These are phyloP conservation scores for Teunomyces funiuensis DNA, from an alignment of 805 yeast genomes.

Conservation along the genomic window DNA sequence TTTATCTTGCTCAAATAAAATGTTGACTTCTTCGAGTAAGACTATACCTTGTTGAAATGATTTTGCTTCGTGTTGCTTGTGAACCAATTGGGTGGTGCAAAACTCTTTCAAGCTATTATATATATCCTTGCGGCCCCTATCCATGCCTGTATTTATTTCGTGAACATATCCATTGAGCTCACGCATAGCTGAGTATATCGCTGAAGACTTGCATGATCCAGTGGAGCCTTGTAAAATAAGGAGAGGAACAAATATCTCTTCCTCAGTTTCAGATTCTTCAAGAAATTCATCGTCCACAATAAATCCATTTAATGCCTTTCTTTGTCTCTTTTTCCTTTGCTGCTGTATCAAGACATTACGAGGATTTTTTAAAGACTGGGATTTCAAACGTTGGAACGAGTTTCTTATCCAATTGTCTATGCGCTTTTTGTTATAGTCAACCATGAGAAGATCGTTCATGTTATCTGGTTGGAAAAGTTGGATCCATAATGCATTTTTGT, in stretches of 20 bases:
- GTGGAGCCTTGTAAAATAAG: constrained; percentile 66
- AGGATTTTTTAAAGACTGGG: constrained; percentile 32
- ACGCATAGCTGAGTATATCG: constrained; percentile 65
- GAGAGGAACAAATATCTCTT: constrained; percentile 55
- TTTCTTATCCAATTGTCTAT: constrained; percentile 42
- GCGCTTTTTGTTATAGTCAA: constrained; percentile 17
- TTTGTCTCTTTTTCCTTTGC: constrained; percentile 20
- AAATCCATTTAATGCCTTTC: constrained; percentile 33
- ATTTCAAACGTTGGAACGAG: constrained; percentile 34
- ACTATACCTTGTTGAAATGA: constrained; percentile 62
- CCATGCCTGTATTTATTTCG: constrained; percentile 76
- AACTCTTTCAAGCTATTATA: constrained; percentile 67
- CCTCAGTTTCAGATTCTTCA: constrained; percentile 28
- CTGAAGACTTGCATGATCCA: constrained; percentile 78
- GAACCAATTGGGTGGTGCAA: constrained; percentile 81
- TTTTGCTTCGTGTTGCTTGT: constrained; percentile 31
- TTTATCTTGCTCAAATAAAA: constrained; percentile 72
- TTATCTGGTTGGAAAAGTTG: constrained; percentile 44
- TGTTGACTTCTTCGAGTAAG: constrained; percentile 82
- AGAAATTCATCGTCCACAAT: constrained; percentile 34
- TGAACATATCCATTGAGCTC: constrained; percentile 69
- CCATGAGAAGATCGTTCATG: constrained; percentile 35
- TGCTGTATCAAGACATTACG: constrained; percentile 27
- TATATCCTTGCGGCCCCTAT: constrained; percentile 72
- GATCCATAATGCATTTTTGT: constrained; percentile 34